These are phyloP conservation scores for Botryotinia calthae DNA, from an alignment of 2,329 filamentous ascomycete genomes.

Conservation along the genomic window DNA sequence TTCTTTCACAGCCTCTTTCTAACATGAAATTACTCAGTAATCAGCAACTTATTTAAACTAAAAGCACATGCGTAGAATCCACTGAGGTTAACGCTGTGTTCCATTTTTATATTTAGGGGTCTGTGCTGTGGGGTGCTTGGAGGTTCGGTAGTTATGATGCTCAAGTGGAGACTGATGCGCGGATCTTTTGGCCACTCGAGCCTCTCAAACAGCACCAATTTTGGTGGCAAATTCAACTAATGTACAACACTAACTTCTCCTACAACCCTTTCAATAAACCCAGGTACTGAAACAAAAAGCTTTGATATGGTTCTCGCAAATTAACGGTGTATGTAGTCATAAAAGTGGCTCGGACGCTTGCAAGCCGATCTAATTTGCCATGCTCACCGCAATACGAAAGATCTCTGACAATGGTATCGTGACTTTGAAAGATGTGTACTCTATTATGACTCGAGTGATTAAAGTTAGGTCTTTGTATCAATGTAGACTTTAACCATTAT, in stretches of 20 bases:
- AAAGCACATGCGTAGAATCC: neutral
- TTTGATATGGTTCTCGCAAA: neutral
- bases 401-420: neutral
- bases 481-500: neutral
- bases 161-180: neutral
- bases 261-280: neutral
- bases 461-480: neutral
- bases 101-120: neutral
- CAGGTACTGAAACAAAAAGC: neutral
- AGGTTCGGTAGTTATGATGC: slow-evolving; percentile 1
- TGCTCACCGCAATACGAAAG: neutral
- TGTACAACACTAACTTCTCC: neutral
- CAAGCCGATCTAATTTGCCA: neutral
- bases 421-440: neutral
- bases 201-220: neutral
- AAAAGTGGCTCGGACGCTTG: neutral
- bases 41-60: neutral
- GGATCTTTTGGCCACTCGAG: slow-evolving; percentile 2
- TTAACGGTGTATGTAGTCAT: neutral
- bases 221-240: slow-evolving; percentile 2
- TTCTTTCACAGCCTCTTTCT: neutral
- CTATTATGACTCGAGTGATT: neutral
- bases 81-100: neutral
- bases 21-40: neutral
- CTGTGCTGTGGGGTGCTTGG: neutral